These are phyloP conservation scores for Melampsora allii-populina DNA, from an alignment of 1,284 basidiomycete genomes.

Conservation along the genomic window DNA sequence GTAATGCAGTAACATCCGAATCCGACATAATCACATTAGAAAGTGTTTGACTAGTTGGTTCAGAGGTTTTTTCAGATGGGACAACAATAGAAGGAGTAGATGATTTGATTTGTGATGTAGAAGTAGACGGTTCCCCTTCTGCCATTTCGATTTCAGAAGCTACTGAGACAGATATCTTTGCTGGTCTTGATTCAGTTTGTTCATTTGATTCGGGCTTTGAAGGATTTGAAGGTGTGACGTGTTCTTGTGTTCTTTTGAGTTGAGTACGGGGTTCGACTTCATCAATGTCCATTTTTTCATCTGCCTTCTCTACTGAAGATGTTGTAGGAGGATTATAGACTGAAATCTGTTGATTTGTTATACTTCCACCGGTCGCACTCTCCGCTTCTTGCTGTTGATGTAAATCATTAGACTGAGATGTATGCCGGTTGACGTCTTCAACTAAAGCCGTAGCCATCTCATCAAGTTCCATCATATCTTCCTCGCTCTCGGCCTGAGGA, in stretches of 20 bases:
- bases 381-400: neutral
- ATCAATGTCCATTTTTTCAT: neutral
- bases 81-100: neutral
- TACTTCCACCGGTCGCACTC: neutral
- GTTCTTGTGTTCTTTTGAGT: neutral
- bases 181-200: neutral
- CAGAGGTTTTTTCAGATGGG: neutral
- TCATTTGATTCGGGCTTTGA: neutral
- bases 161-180: neutral
- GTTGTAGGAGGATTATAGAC: neutral
- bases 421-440: neutral
- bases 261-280: neutral
- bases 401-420: neutral
- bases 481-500: neutral
- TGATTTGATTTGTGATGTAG: neutral
- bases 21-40: neutral
- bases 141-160: neutral
- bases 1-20: constrained; percentile 1
- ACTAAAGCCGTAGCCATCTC: neutral
- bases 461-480: constrained; percentile 1
- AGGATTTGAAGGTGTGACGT: neutral
- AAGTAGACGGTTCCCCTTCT: neutral
- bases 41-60: neutral
- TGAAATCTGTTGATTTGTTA: neutral
- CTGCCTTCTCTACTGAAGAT: neutral